Percentiles rank a stretch among this genome's conserved stretches.
phyloP scores from a whole-genome alignment of 345 rosid species.

The Atalantia buxifolia region DNA sequence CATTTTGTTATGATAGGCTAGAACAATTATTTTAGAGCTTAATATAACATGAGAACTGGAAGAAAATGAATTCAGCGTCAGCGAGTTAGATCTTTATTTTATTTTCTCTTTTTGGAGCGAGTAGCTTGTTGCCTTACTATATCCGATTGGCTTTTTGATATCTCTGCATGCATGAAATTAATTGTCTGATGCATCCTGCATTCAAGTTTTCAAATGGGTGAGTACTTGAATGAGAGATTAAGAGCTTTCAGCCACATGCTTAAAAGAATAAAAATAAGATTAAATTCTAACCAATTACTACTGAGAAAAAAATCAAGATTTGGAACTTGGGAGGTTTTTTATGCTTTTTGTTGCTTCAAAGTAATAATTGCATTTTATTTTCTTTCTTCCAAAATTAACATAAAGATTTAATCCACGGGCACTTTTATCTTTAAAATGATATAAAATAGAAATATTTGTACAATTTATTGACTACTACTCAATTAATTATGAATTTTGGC shows the following conservation, averaged over 20 bases:
- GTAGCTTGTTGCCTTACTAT: not conserved
- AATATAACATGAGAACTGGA: not conserved
- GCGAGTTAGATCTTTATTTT: not conserved
- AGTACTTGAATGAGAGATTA: not conserved
- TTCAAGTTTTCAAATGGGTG: not conserved
- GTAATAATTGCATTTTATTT: not conserved
- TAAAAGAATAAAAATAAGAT: no score
- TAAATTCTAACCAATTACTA: not conserved
- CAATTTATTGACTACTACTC: not conserved
- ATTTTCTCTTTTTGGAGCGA: not conserved
- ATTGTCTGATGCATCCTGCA: not conserved
- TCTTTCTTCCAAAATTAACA: no score
- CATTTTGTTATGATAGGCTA: not conserved
- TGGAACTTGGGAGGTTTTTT: not conserved
- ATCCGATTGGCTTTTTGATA: not conserved
- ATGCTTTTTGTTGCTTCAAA: not conserved
- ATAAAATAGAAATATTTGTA: not conserved
- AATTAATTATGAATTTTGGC: not conserved
- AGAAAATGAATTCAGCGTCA: not conserved
- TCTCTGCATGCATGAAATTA: not conserved
- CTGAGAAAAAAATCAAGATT: no score
- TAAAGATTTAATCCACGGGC: not conserved
- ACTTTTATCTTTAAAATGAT: not conserved
- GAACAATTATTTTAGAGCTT: not conserved
- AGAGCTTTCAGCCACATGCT: not conserved